A percentile compares a stretch with the other conserved stretches of the same genome.
These are phyloP conservation scores for Naganishia cerealis DNA, from an alignment of 1,284 basidiomycete genomes.

Conservation along the genomic window DNA sequence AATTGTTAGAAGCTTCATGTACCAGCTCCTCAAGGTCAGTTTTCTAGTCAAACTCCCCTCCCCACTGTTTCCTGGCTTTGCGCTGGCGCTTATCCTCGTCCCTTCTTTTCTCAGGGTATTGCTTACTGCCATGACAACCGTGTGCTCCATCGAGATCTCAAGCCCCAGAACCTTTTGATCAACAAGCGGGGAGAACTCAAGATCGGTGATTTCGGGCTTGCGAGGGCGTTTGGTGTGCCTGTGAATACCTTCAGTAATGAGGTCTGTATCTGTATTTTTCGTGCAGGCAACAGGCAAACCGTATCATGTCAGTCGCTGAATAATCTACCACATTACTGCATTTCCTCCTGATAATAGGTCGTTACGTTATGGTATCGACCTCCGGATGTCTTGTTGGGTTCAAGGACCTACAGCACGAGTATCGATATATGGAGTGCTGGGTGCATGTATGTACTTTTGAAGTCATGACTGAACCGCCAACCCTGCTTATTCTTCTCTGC, in stretches of 20 bases:
- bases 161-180: slow-evolving; percentile 96
- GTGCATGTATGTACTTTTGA: slow-evolving; percentile 50
- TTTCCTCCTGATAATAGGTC: slow-evolving; percentile 62
- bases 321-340: not conserved
- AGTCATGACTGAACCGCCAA: not conserved
- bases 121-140: slow-evolving; percentile 94
- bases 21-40: slow-evolving; percentile 48
- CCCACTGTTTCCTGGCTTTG: slow-evolving; percentile 37
- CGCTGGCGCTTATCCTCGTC: slow-evolving; percentile 37
- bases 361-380: slow-evolving; percentile 99
- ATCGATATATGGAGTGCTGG: slow-evolving; percentile 99
- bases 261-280: slow-evolving; percentile 58
- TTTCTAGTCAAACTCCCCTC: not conserved
- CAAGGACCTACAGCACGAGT: slow-evolving; percentile 90
- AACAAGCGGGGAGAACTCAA: slow-evolving; percentile 87
- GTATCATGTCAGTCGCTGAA: slow-evolving; percentile 26
- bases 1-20: slow-evolving; percentile 69
- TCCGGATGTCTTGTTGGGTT: slow-evolving; percentile 92
- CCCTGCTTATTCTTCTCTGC: not conserved
- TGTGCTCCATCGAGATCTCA: slow-evolving; percentile 93
- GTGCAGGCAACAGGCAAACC: not conserved
- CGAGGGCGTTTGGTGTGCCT: slow-evolving; percentile 94
- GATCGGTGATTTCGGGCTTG: slow-evolving; percentile 94
- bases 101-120: slow-evolving; percentile 77
- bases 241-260: slow-evolving; percentile 98